A percentile compares a stretch with the other conserved stretches of the same genome.
Conservation (phyloP, 192 early-diverging fungal species). For the Coemansia sp. region DNA sequence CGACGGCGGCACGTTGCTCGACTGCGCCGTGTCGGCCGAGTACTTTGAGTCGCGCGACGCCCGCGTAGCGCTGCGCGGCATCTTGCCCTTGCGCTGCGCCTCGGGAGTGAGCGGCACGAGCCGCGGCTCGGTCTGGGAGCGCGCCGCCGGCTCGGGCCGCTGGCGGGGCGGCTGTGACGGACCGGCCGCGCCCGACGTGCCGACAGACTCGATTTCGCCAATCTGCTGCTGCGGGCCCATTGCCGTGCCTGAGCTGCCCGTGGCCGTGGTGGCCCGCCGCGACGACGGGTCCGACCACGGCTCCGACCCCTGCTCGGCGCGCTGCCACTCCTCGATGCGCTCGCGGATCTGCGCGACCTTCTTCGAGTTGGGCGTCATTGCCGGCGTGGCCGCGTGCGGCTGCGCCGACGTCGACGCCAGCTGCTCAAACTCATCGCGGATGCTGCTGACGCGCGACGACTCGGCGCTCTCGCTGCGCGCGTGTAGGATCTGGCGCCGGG, state of each 20-base stretch:
- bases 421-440: constrained; percentile 43
- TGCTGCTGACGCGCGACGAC: constrained; percentile 47
- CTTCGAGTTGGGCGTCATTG: constrained; percentile 29
- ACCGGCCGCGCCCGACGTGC: not conserved
- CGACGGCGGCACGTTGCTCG: constrained; percentile 48
- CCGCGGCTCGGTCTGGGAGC: not conserved
- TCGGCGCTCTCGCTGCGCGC: constrained; percentile 37
- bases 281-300: not conserved
- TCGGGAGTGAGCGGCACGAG: constrained; percentile 32
- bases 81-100: constrained; percentile 2
- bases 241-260: constrained; percentile 29
- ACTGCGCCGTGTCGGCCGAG: constrained; percentile 38
- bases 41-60: constrained; percentile 27
- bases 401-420: not conserved
- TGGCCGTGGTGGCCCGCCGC: constrained; percentile 1
- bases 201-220: constrained; percentile 35
- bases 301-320: constrained; percentile 8
- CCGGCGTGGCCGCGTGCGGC: not conserved
- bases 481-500: constrained; percentile 12
- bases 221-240: constrained; percentile 26
- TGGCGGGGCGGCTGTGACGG: not conserved
- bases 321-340: constrained; percentile 50
- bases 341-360: constrained; percentile 44
- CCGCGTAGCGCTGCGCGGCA: constrained; percentile 9
- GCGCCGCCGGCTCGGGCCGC: not conserved